phyloP scores from a whole-genome alignment of 2,329 filamentous ascomycete genomes.

The Colletotrichum eleusines region DNA sequence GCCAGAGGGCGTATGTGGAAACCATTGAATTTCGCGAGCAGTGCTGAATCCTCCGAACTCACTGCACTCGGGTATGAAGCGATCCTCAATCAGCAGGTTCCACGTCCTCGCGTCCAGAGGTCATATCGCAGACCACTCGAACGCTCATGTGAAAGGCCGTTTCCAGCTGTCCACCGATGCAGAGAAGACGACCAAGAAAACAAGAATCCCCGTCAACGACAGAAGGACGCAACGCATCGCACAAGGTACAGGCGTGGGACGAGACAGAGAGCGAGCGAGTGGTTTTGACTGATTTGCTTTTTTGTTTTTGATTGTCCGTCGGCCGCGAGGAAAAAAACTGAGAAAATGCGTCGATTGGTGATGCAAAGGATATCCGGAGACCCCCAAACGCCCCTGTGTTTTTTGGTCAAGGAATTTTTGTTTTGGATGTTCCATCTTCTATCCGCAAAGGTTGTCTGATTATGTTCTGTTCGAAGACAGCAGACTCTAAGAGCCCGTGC shows the following conservation, averaged over 20 bases:
- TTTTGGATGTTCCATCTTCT: slow-evolving; percentile 77
- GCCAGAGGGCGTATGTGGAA: slow-evolving; percentile 52
- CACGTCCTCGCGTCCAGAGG: slow-evolving; percentile 69
- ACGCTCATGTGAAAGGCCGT: slow-evolving; percentile 69
- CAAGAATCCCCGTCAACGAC: slow-evolving; percentile 34
- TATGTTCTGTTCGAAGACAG: slow-evolving; percentile 55
- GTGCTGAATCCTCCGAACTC: slow-evolving; percentile 60
- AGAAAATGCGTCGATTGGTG: slow-evolving; percentile 55
- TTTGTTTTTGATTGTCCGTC: slow-evolving; percentile 48
- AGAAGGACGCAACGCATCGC: slow-evolving; percentile 16
- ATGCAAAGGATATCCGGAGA: slow-evolving; percentile 85
- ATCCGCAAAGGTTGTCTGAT: slow-evolving; percentile 69
- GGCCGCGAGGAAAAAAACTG: slow-evolving; percentile 31
- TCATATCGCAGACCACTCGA: slow-evolving; percentile 52
- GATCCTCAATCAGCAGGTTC: slow-evolving; percentile 72
- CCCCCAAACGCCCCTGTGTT: slow-evolving; percentile 75
- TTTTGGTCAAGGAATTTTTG: slow-evolving; percentile 66
- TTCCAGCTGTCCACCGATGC: slow-evolving; percentile 71
- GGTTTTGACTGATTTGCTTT: slow-evolving; percentile 49
- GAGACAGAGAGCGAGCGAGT: slow-evolving; percentile 18
- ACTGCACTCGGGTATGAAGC: slow-evolving; percentile 70
- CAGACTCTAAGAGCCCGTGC: slow-evolving; percentile 52
- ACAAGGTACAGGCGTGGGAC: slow-evolving; percentile 9
- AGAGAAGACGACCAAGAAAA: slow-evolving; percentile 48
- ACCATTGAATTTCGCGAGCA: slow-evolving; percentile 72